Evolutionary conservation across 306 rosid genomes (phyloP), one percentile per base, ranked within the genome.

Genomic region (Fragaria nilgerrensis): DNA sequence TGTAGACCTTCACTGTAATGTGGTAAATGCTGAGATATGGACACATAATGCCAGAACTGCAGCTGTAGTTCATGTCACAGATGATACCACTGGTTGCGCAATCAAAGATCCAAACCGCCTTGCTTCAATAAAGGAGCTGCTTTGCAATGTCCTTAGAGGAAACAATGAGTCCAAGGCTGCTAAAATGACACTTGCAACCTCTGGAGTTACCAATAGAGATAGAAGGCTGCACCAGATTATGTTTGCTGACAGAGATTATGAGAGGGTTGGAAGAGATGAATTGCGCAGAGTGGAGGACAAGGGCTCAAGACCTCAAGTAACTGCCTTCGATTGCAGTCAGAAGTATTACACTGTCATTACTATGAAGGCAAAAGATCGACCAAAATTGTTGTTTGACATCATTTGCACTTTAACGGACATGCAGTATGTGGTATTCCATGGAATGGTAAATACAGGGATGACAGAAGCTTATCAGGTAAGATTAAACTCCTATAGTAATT

Each of bases 241-340:
- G 99, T 90, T 89, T 75, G 97, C 99, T 22, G 94, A 92, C 71
- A 85, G 99, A 81, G 99, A 95, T 83, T 95, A 92, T 39, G 99
- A 89, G 82, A 85, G 87, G 79, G 89, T 80, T 45, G 93, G 74
- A 77, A 84, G 82, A 70, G 82, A 77, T 17, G 90, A 88, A 61
- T 41, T 68, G 23, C 75, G 78, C 50, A 81, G 75, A 66, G 65
- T 82, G 2, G 84, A 82, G 73, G 87, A 89, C 45, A 84, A 79
- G 78, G 82, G 85, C 70, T 73, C 80, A 17, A 90, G 89, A 36
- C 99, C 98, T 7, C 88, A 84, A 69, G 90, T 92, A 70, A 86
- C 92, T 7, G 89, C 85, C 11, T 64, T 82, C 11, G 90, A 95
- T 85, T 95, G 98, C 84, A 64, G 81, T 64, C 93, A 90, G 86